Evolutionary conservation across 2,329 filamentous ascomycete species (phyloP).

Genomic region (Xylariales sp.): DNA sequence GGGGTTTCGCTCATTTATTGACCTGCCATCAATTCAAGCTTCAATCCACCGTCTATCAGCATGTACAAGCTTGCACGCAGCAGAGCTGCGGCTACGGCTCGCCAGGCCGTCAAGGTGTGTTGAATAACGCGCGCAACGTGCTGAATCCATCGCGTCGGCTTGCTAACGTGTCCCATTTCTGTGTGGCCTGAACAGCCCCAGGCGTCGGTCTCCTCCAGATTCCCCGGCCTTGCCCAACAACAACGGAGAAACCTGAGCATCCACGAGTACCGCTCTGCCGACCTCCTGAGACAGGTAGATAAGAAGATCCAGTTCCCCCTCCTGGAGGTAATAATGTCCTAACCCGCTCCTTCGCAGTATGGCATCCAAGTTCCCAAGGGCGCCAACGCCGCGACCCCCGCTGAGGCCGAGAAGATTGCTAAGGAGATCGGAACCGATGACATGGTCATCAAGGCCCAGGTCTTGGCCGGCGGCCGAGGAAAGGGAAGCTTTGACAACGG

Average conservation of each 20-base stretch:
- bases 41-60: conserved; percentile 23
- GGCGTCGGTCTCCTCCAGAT: conserved; percentile 46
- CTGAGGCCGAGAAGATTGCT: conserved; percentile 88
- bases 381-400: conserved; percentile 73
- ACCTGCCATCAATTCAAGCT: neutral
- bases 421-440: conserved; percentile 90
- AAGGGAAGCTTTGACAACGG: conserved; percentile 98
- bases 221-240: conserved; percentile 64
- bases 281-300: conserved; percentile 70
- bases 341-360: conserved; percentile 56
- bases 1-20: neutral
- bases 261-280: conserved; percentile 96
- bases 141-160: neutral
- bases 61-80: conserved; percentile 90
- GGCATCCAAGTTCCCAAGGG: conserved; percentile 91
- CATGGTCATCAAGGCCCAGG: conserved; percentile 99
- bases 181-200: conserved; percentile 26
- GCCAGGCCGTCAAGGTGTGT: conserved; percentile 70
- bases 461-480: conserved; percentile 93
- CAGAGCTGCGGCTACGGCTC: conserved; percentile 73
- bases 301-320: conserved; percentile 8
- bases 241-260: conserved; percentile 90
- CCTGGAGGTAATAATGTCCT: conserved; percentile 11
- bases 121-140: conserved; percentile 4
- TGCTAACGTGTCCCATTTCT: neutral